Evolutionary conservation across 2,329 filamentous ascomycete species (phyloP).

Genomic region (Alternaria atra): DNA sequence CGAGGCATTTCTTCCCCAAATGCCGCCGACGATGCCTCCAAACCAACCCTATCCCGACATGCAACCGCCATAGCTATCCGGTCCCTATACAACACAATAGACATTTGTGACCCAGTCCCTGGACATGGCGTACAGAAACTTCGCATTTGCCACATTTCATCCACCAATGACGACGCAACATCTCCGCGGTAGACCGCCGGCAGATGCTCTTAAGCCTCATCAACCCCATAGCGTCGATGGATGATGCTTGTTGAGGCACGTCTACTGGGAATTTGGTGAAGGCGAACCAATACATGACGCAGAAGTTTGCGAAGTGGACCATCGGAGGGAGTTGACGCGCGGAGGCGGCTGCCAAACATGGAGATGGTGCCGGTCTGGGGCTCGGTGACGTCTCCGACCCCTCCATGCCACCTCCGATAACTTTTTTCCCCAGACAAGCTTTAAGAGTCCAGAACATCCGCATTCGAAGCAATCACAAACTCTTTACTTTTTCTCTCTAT

Average conservation of each 20-base stretch:
- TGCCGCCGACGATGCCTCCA: not conserved
- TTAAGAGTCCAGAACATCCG: slow-evolving; percentile 10
- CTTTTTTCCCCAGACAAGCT: slow-evolving; percentile 19
- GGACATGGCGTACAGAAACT: not conserved
- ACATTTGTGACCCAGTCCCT: not conserved
- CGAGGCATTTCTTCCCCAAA: not conserved
- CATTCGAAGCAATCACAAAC: not conserved
- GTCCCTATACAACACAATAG: not conserved
- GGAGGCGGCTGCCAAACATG: slow-evolving; percentile 16
- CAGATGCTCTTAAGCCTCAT: slow-evolving; percentile 3
- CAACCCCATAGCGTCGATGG: not conserved
- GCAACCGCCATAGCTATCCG: not conserved
- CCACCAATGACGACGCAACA: slow-evolving; percentile 12
- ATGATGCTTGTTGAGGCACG: slow-evolving; percentile 10
- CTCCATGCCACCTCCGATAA: slow-evolving; percentile 26
- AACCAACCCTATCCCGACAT: not conserved
- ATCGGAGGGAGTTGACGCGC: slow-evolving; percentile 8
- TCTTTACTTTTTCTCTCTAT: slow-evolving; percentile 5
- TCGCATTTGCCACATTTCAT: slow-evolving; percentile 10
- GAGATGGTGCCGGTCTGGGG: slow-evolving; percentile 24
- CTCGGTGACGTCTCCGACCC: slow-evolving; percentile 33
- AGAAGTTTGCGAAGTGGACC: slow-evolving; percentile 13
- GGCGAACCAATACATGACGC: slow-evolving; percentile 9
- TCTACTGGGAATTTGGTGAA: not conserved
- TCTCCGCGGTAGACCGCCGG: not conserved